phyloP scores from a whole-genome alignment of 805 yeast species.

The Starmerella kuoi region DNA sequence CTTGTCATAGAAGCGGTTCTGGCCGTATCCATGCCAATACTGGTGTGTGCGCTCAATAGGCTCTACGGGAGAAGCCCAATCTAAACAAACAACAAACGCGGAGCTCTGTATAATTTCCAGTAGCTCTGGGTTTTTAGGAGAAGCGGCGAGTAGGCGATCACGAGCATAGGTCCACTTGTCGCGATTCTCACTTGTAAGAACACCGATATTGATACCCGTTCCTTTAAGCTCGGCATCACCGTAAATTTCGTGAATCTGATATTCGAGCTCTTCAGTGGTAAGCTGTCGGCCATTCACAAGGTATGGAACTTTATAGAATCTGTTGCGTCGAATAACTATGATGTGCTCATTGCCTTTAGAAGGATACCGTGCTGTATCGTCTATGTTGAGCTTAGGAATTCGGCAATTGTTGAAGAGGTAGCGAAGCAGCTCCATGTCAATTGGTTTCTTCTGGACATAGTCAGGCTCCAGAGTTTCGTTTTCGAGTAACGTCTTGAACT shows the following conservation, averaged over 20 bases:
- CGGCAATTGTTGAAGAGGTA: conserved; percentile 85
- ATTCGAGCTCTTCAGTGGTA: conserved; percentile 33
- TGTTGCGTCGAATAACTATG: conserved; percentile 59
- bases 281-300: conserved; percentile 28
- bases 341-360: conserved; percentile 48
- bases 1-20: conserved; percentile 83
- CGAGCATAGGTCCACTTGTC: conserved; percentile 64
- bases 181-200: conserved; percentile 72
- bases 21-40: conserved; percentile 93
- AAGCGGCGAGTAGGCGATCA: conserved; percentile 39
- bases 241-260: conserved; percentile 48
- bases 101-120: conserved; percentile 60
- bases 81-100: conserved; percentile 72
- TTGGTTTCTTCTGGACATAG: conserved; percentile 60
- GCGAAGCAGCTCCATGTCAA: conserved; percentile 86
- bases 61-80: conserved; percentile 57
- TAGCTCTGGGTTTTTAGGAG: conserved; percentile 50
- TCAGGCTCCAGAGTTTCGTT: conserved; percentile 71
- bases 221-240: conserved; percentile 32
- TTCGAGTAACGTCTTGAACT: conserved; percentile 56
- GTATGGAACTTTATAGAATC: conserved; percentile 59
- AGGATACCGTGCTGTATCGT: conserved; percentile 44
- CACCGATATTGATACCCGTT: conserved; percentile 52
- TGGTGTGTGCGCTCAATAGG: conserved; percentile 71
- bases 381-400: conserved; percentile 45